Conservation (phyloP, 192 early-diverging fungal genomes). For the Kickxella alabastrina region DNA sequence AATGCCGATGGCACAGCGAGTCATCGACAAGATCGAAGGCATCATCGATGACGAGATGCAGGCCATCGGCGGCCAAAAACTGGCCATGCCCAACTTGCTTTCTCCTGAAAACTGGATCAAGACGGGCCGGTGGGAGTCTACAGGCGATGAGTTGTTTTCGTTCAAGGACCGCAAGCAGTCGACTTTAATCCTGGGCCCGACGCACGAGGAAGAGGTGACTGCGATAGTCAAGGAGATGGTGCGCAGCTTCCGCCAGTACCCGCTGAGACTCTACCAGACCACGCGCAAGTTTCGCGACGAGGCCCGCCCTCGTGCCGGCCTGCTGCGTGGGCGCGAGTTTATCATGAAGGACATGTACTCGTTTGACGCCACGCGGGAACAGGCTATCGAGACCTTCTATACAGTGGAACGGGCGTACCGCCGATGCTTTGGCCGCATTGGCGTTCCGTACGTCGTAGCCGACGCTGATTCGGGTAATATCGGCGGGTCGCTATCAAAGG, state of each 20-base stretch:
- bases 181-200: conserved; percentile 73
- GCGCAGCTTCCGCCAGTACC: conserved; percentile 67
- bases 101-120: conserved; percentile 69
- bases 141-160: conserved; percentile 67
- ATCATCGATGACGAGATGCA: conserved; percentile 83
- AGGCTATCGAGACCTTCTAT: conserved; percentile 73
- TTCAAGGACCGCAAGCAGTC: conserved; percentile 72
- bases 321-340: conserved; percentile 86
- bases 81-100: conserved; percentile 67
- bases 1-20: conserved; percentile 75
- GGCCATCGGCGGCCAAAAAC: conserved; percentile 68
- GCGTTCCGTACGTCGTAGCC: conserved; percentile 77
- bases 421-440: conserved; percentile 70
- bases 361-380: conserved; percentile 69
- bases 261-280: conserved; percentile 84
- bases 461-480: conserved; percentile 92
- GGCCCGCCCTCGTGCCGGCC: conserved; percentile 73
- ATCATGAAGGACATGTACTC: conserved; percentile 96
- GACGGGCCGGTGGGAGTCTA: conserved; percentile 74
- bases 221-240: conserved; percentile 63
- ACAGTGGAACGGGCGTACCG: conserved; percentile 72
- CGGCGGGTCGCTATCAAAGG: conserved; percentile 83
- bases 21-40: conserved; percentile 67
- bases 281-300: conserved; percentile 86
- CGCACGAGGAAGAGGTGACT: conserved; percentile 93